Conservation (phyloP, 805 yeast species). For the Nakazawaea wickerhamii region DNA sequence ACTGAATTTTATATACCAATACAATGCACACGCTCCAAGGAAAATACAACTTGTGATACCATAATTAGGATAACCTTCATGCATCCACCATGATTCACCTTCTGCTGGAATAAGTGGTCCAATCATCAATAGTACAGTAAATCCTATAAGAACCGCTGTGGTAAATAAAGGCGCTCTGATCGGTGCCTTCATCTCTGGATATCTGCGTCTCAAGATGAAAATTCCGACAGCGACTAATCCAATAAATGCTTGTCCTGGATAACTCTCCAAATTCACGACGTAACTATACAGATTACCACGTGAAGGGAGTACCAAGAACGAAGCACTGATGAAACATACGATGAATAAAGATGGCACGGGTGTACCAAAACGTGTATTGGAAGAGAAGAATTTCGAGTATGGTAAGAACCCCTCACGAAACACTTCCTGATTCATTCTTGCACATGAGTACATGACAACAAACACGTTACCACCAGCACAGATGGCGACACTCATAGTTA, state of each 20-base stretch:
- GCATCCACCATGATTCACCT: constrained; percentile 22
- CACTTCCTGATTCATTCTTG: constrained; percentile 51
- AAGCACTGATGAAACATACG: constrained; percentile 35
- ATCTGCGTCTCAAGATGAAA: constrained; percentile 44
- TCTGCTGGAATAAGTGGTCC: constrained; percentile 45
- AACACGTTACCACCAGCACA: constrained; percentile 54
- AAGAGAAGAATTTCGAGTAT: constrained; percentile 42
- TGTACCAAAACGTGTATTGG: constrained; percentile 50
- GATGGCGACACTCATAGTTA: constrained; percentile 45
- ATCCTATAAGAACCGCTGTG: constrained; percentile 36
- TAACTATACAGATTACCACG: constrained; percentile 47
- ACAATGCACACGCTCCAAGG: constrained; percentile 37
- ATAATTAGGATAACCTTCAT: constrained; percentile 44
- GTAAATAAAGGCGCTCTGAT: constrained; percentile 48
- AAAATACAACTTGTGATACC: constrained; percentile 40
- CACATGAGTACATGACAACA: constrained; percentile 47
- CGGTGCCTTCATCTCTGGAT: constrained; percentile 44
- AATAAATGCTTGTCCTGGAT: constrained; percentile 44
- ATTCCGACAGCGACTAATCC: constrained; percentile 52
- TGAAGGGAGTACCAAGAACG: constrained; percentile 37
- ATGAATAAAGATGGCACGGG: constrained; percentile 42
- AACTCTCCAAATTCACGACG: constrained; percentile 47
- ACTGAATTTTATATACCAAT: constrained; percentile 52
- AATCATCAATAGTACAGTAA: constrained; percentile 42
- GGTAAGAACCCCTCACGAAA: constrained; percentile 54